These are phyloP conservation scores for Pseudonectria buxi DNA, from an alignment of 2,329 filamentous ascomycete species.

Conservation along the genomic window DNA sequence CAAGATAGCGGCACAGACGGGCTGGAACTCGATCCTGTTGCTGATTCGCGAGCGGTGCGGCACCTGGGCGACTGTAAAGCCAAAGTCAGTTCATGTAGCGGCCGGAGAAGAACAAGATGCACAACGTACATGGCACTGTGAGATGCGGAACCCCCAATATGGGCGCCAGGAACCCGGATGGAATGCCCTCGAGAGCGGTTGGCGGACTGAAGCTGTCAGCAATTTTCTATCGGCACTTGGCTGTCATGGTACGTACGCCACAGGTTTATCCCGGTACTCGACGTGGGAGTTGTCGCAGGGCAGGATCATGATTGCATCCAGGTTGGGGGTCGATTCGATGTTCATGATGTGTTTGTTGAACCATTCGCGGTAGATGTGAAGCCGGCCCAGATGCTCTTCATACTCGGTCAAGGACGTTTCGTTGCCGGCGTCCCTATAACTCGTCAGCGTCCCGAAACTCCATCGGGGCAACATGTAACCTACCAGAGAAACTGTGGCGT, in stretches of 20 bases:
- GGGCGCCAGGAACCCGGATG: conserved; percentile 20
- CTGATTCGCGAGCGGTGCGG: conserved; percentile 26
- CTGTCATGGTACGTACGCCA: conserved; percentile 16
- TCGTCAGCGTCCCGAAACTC: conserved; percentile 1
- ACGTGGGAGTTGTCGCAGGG: conserved; percentile 17
- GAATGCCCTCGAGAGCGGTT: conserved; percentile 18
- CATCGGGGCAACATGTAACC: neutral
- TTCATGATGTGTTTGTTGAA: conserved; percentile 23
- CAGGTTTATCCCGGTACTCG: conserved; percentile 21
- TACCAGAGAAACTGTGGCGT: conserved; percentile 25
- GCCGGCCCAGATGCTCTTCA: conserved; percentile 13
- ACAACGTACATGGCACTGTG: conserved; percentile 28
- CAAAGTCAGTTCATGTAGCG: conserved; percentile 6
- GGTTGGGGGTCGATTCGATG: conserved; percentile 7
- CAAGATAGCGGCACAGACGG: conserved; percentile 26
- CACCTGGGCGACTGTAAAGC: conserved; percentile 22
- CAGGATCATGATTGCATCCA: conserved; percentile 22
- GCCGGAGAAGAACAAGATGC: neutral
- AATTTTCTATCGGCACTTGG: conserved; percentile 2
- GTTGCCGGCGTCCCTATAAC: conserved; percentile 18
- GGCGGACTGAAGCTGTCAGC: conserved; percentile 21
- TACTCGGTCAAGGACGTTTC: conserved; percentile 17
- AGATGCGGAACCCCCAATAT: conserved; percentile 27
- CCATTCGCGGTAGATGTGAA: conserved; percentile 26
- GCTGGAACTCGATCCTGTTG: conserved; percentile 20